Evolutionary conservation across 176 grass and related monocot genomes (phyloP).

Genomic region (Dendrocalamus sinicus): DNA sequence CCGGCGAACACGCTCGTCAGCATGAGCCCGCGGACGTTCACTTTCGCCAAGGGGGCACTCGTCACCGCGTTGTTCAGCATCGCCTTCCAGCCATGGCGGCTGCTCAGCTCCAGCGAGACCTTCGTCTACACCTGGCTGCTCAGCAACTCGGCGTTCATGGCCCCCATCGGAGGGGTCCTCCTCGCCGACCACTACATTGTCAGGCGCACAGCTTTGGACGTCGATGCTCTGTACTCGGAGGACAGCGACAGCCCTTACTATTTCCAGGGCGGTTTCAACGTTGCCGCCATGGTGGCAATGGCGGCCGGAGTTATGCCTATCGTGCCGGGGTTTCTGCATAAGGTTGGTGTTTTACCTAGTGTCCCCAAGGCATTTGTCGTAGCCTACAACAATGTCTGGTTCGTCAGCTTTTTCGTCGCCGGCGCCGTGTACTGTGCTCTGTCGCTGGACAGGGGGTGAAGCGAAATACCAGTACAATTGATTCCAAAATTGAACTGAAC

Average conservation of each 20-base stretch:
- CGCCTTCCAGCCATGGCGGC: slow-evolving; percentile 86
- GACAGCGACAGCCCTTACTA: slow-evolving; percentile 63
- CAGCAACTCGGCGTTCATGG: slow-evolving; percentile 87
- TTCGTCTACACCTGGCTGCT: slow-evolving; percentile 96
- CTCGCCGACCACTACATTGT: slow-evolving; percentile 89
- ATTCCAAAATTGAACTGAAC: background rate
- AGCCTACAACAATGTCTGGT: slow-evolving; percentile 88
- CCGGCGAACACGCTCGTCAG: slow-evolving; percentile 85
- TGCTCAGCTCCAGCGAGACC: slow-evolving; percentile 91
- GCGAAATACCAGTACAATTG: slow-evolving; percentile 12
- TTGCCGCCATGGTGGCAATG: slow-evolving; percentile 65
- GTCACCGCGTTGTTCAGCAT: slow-evolving; percentile 81
- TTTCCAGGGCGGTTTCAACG: slow-evolving; percentile 73
- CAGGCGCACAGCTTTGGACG: slow-evolving; percentile 61
- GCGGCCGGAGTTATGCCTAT: slow-evolving; percentile 66
- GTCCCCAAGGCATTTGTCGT: slow-evolving; percentile 44
- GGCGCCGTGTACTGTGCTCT: slow-evolving; percentile 75
- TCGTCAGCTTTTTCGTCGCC: slow-evolving; percentile 85
- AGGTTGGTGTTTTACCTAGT: slow-evolving; percentile 60
- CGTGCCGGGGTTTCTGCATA: slow-evolving; percentile 75
- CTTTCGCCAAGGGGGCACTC: slow-evolving; percentile 77
- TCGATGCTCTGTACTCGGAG: slow-evolving; percentile 70
- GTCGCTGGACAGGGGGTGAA: slow-evolving; percentile 25
- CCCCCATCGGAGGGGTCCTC: slow-evolving; percentile 76
- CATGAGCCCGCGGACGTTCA: slow-evolving; percentile 77